Percentiles rank a stretch among this genome's conserved stretches.
Conservation (phyloP, 78 protist genomes). For the Dictyostelium intermedium region DNA sequence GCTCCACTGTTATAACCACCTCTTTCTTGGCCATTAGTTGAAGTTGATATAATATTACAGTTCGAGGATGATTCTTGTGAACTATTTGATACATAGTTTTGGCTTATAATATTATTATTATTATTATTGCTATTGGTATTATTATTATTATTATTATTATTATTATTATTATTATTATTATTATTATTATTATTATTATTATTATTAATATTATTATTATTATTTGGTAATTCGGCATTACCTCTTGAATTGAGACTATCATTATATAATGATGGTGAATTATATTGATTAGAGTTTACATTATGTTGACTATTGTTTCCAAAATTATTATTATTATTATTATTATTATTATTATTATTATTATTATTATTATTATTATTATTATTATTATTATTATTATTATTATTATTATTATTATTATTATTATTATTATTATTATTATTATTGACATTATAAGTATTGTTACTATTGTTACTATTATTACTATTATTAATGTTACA, state of each 20-base stretch:
- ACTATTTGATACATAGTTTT: not conserved
- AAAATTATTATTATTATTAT: slow-evolving; percentile 8
- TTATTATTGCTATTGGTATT: not conserved
- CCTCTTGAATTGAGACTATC: not conserved
- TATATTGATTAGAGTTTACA: not conserved
- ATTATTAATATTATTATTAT: not conserved
- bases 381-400: not conserved
- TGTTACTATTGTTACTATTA: not conserved
- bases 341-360: not conserved
- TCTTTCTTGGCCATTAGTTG: not conserved
- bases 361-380: not conserved
- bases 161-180: not conserved
- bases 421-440: not conserved
- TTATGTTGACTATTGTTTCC: not conserved
- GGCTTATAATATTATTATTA: not conserved
- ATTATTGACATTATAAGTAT: not conserved
- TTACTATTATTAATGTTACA: not conserved
- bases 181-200: not conserved
- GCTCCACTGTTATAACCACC: not conserved
- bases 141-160: not conserved
- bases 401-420: not conserved
- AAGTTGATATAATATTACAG: slow-evolving; percentile 5
- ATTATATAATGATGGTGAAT: not conserved
- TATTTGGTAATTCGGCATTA: not conserved
- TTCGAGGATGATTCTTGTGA: not conserved